Percentiles rank a stretch among this genome's conserved stretches.
phyloP scores from a whole-genome alignment of 371 early-diverging fungal genomes.

The Blakeslea trispora region DNA sequence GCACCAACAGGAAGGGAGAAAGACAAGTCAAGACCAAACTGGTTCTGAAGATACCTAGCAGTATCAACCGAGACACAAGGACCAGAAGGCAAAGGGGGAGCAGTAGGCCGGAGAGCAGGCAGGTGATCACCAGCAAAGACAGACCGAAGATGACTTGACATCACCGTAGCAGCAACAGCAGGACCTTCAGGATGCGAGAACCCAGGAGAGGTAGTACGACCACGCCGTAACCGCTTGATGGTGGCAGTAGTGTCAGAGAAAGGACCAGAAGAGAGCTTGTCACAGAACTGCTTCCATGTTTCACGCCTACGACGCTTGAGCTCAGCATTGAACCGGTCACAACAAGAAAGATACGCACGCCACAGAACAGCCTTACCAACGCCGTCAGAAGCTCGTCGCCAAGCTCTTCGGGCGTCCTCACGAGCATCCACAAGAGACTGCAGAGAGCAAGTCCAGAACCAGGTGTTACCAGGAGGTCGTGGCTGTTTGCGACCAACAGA shows the following conservation, averaged over 20 bases:
- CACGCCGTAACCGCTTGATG: slow-evolving; percentile 5
- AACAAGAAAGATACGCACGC: not conserved
- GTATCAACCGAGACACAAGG: not conserved
- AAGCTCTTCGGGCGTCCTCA: no score
- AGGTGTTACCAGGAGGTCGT: not conserved
- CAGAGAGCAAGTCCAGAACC: slow-evolving; percentile 7
- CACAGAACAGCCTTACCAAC: no score
- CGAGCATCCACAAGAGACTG: no score
- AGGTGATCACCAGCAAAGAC: slow-evolving; percentile 4
- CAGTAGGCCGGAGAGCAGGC: not conserved
- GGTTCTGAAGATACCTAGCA: not conserved
- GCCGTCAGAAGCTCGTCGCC: no score
- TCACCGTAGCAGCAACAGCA: slow-evolving; percentile 7
- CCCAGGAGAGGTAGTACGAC: not conserved
- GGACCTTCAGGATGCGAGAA: slow-evolving; percentile 20
- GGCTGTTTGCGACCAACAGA: slow-evolving; percentile 4
- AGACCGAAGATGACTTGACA: slow-evolving; percentile 9
- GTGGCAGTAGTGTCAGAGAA: not conserved
- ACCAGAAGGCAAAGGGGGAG: slow-evolving; percentile 1
- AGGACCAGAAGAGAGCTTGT: slow-evolving; percentile 3
- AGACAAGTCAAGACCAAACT: no score
- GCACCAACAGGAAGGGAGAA: no score
- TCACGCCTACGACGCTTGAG: not conserved
- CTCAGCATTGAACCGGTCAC: not conserved
- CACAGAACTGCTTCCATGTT: slow-evolving; percentile 13